A percentile compares a stretch with the other conserved stretches of the same genome.
Conservation (phyloP, 371 early-diverging fungal genomes). For the Saksenaea oblongispora region DNA sequence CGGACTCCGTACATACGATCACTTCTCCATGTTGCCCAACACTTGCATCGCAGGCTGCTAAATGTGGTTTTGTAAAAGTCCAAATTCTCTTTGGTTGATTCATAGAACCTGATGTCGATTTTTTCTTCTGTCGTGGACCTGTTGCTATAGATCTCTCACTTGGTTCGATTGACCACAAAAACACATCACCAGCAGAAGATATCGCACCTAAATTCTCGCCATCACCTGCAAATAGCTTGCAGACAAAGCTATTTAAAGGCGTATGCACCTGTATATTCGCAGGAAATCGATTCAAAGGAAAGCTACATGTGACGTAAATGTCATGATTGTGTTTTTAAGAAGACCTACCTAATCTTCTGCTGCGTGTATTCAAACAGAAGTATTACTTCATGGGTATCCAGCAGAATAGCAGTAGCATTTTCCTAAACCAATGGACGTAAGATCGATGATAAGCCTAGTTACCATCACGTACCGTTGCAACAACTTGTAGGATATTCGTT, state of each 20-base stretch:
- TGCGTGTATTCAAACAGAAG: constrained; percentile 50
- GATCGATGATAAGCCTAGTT: not conserved
- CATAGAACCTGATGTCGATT: not conserved
- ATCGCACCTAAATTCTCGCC: constrained; percentile 54
- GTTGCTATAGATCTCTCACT: not conserved
- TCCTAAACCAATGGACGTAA: constrained; percentile 26
- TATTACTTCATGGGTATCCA: constrained; percentile 45
- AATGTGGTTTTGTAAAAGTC: constrained; percentile 36
- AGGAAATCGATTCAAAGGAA: constrained; percentile 51
- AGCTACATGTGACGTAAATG: constrained; percentile 9
- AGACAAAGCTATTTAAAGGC: constrained; percentile 16
- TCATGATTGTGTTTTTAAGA: not conserved
- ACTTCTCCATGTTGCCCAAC: constrained; percentile 58
- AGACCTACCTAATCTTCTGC: constrained; percentile 45
- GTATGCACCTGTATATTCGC: constrained; percentile 35
- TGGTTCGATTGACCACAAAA: constrained; percentile 48
- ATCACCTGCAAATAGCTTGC: constrained; percentile 40
- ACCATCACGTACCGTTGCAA: constrained; percentile 39
- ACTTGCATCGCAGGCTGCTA: constrained; percentile 42
- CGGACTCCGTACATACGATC: constrained; percentile 49
- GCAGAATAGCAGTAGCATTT: constrained; percentile 54
- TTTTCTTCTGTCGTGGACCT: not conserved
- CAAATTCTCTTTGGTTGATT: constrained; percentile 48
- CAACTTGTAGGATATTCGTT: constrained; percentile 48
- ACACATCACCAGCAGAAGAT: constrained; percentile 53